Percentiles rank a stretch among this genome's conserved stretches.
Evolutionary conservation across 2,329 filamentous ascomycete species (phyloP).

Genomic region (Graphium sp.): DNA sequence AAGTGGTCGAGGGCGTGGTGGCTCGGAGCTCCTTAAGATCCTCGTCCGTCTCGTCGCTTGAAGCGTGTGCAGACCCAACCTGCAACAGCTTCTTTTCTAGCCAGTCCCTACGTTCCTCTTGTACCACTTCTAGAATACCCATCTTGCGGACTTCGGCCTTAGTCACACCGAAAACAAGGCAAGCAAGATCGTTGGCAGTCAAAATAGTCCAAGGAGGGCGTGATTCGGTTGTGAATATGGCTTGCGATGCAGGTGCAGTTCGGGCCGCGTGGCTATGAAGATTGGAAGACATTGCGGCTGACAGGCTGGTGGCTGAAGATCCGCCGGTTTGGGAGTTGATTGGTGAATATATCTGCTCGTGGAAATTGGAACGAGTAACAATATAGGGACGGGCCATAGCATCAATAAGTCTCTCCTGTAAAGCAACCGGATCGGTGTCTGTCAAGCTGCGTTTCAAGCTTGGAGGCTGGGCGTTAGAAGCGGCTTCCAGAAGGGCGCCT

Average conservation of each 20-base stretch:
- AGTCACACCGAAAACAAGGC: conserved; percentile 55
- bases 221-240: conserved; percentile 92
- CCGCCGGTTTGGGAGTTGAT: conserved; percentile 19
- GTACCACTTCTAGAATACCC: conserved; percentile 88
- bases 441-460: conserved; percentile 77
- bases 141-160: conserved; percentile 54
- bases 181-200: conserved; percentile 89
- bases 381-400: conserved; percentile 70
- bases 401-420: conserved; percentile 75
- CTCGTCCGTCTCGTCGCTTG: conserved; percentile 15
- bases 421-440: conserved; percentile 55
- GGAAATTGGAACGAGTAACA: no score
- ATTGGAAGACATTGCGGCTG: conserved; percentile 27
- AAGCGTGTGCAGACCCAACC: conserved; percentile 31
- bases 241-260: conserved; percentile 82
- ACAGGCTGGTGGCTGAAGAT: conserved; percentile 20
- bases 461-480: conserved; percentile 35
- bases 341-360: conserved; percentile 18
- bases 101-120: conserved; percentile 78
- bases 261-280: conserved; percentile 82
- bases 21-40: conserved; percentile 15
- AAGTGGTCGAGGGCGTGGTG: conserved; percentile 21
- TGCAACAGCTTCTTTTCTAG: conserved; percentile 68
- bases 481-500: no score
- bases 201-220: conserved; percentile 89